Evolutionary conservation across 768 basidiomycete genomes (phyloP).

Genomic region (Russula dissimulans): DNA sequence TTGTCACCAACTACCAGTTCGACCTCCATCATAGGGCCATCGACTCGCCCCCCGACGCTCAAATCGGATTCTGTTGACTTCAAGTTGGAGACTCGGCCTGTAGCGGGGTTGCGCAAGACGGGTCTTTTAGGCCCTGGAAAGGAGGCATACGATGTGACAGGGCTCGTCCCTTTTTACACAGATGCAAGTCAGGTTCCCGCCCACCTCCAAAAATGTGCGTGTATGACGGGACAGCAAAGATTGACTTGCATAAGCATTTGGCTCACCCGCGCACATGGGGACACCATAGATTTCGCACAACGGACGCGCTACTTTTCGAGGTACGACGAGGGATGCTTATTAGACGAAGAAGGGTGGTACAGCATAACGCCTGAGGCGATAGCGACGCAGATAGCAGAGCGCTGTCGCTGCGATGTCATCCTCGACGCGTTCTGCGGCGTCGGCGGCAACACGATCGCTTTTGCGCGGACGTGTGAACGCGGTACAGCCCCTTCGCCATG

Average conservation of each 20-base stretch:
- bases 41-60: not conserved
- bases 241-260: not conserved
- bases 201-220: conserved; percentile 77
- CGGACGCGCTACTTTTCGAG: conserved; percentile 72
- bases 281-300: conserved; percentile 69
- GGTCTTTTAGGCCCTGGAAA: conserved; percentile 15
- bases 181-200: conserved; percentile 59
- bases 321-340: conserved; percentile 71
- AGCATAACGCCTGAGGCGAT: conserved; percentile 91
- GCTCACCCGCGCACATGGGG: not conserved
- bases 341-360: conserved; percentile 98
- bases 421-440: conserved; percentile 97
- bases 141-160: conserved; percentile 45
- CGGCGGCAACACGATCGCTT: conserved; percentile 95
- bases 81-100: not conserved
- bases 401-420: conserved; percentile 77
- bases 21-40: not conserved
- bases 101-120: not conserved
- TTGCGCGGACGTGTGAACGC: conserved; percentile 90
- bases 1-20: not conserved
- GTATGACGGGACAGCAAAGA: too few species aligned
- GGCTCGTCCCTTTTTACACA: conserved; percentile 64
- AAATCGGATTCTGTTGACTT: not conserved
- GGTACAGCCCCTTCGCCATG: conserved; percentile 41
- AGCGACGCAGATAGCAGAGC: conserved; percentile 87